Evolutionary conservation across 1,284 basidiomycete species (phyloP), one percentile per base, ranked within the genome.

Genomic region (Malassezia yamatoensis): DNA sequence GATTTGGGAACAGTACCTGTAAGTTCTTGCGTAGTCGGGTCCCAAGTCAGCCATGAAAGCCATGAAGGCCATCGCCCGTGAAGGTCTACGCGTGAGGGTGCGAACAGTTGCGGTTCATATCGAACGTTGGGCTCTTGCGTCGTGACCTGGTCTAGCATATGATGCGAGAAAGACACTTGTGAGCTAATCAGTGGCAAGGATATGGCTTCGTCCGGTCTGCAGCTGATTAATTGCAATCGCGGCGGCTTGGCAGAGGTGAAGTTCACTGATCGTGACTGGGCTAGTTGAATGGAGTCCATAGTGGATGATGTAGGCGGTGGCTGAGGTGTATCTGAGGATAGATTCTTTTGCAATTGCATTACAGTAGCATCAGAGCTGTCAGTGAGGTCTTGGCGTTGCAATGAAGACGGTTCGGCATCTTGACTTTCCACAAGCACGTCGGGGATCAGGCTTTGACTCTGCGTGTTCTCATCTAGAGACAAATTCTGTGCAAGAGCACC

Each of bases 41-140:
- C 61, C 63, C 70, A 71, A 15, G 29, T 37, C 16, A 72, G 58
- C 70, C 70, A 72, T 43, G 62, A 51, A 33, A 72, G 60, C 61
- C 69, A 72, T 15, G 58, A 56, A n/a, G 65, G 61, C 62, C 68
- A 61, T 33, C 56, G 63, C 42, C 61, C 57, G 54, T 68, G 64
- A 44, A 68, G 60, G 42, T 70, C 64, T 18, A 62, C 57, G 32
- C 61, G 63, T 54, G 63, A 60, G 35, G 63, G 65, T 38, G 68
- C 68, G 34, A 63, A 61, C 7, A 72, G 52, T 21, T 65, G 58
- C 0, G 66, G 65, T 3, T 54, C 46, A 48, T 71, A 72, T 43
- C 49, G 29, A 3, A 46, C 49, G 24, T 16, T n/a, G 7, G 43
- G 34, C 1, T 11, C 20, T 10, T 21, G 12, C 6, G 33, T 21